Evolutionary conservation across 2,329 filamentous ascomycete species (phyloP).

Genomic region (Colletotrichum sublineola): DNA sequence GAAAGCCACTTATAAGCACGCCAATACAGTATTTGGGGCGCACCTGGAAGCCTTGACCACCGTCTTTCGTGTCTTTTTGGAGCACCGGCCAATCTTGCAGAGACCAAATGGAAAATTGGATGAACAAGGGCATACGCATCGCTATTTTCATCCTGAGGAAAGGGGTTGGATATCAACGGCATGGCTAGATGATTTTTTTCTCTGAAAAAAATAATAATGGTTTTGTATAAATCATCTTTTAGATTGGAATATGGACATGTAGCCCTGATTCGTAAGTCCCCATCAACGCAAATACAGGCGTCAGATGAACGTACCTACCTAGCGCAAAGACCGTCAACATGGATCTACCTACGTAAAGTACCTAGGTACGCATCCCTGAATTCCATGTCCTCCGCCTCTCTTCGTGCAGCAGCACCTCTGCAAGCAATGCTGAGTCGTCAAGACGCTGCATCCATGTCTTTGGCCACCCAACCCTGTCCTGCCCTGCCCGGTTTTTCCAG

Average conservation of each 20-base stretch:
- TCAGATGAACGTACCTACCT: not conserved
- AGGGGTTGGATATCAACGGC: not conserved
- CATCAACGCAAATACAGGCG: not conserved
- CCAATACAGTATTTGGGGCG: slow-evolving; percentile 9
- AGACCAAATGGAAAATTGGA: slow-evolving; percentile 5
- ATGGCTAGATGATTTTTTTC: slow-evolving; percentile 2
- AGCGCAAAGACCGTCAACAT: slow-evolving; percentile 12
- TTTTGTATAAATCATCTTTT: slow-evolving; percentile 12
- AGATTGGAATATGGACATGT: not conserved
- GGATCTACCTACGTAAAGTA: not conserved
- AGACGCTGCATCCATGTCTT: slow-evolving; percentile 28
- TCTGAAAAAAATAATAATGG: not conserved
- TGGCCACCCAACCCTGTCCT: slow-evolving; percentile 25
- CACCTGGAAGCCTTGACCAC: slow-evolving; percentile 22
- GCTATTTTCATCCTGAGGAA: slow-evolving; percentile 4
- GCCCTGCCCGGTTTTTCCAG: slow-evolving; percentile 20
- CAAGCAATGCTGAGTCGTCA: slow-evolving; percentile 28
- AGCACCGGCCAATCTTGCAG: slow-evolving; percentile 17
- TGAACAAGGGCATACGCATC: not conserved
- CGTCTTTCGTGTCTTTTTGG: slow-evolving; percentile 6
- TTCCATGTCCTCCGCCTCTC: slow-evolving; percentile 22
- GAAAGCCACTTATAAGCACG: slow-evolving; percentile 14
- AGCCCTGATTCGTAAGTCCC: not conserved
- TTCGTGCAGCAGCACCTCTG: slow-evolving; percentile 11
- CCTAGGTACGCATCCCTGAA: slow-evolving; percentile 6